Evolutionary conservation across 1,284 basidiomycete genomes (phyloP).

Genomic region (Porogramme epimiltina): DNA sequence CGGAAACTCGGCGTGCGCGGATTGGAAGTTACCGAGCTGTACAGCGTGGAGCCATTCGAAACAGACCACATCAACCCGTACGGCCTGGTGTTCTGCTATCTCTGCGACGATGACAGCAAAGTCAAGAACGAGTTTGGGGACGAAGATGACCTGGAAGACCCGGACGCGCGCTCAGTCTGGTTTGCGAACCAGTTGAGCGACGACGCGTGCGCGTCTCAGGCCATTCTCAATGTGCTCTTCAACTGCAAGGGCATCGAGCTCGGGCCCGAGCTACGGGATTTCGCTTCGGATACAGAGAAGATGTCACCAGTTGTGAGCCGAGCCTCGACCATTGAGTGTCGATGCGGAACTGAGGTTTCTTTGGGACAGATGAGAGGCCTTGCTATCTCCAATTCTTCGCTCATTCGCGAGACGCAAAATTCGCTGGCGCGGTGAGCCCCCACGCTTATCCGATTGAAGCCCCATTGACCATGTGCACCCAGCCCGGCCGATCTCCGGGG

Average conservation of each 20-base stretch:
- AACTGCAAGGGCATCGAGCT: constrained; percentile 55
- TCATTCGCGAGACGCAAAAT: constrained; percentile 57
- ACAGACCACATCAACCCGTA: constrained; percentile 55
- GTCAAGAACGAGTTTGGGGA: constrained; percentile 38
- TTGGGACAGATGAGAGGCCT: constrained; percentile 59
- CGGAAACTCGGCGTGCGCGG: constrained; percentile 51
- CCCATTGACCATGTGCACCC: constrained; percentile 3
- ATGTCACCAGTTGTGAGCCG: constrained; percentile 58
- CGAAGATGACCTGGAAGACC: constrained; percentile 49
- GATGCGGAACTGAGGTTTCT: background rate
- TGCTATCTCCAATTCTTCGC: constrained; percentile 53
- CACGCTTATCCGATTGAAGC: background rate
- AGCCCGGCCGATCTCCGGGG: constrained; percentile 63
- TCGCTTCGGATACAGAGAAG: constrained; percentile 49
- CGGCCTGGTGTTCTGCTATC: constrained; percentile 60
- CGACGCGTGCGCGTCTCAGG: constrained; percentile 63
- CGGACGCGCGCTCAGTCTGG: constrained; percentile 57
- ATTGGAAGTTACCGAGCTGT: constrained; percentile 57
- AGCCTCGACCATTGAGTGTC: background rate
- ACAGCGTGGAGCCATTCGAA: constrained; percentile 63
- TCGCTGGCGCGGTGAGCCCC: constrained; percentile 52
- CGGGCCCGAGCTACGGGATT: constrained; percentile 44
- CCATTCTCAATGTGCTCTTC: constrained; percentile 58
- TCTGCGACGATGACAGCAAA: constrained; percentile 49
- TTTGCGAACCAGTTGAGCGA: constrained; percentile 69